These are phyloP conservation scores for Lablab purpureus DNA, from an alignment of 306 rosid genomes.

Conservation along the genomic window DNA sequence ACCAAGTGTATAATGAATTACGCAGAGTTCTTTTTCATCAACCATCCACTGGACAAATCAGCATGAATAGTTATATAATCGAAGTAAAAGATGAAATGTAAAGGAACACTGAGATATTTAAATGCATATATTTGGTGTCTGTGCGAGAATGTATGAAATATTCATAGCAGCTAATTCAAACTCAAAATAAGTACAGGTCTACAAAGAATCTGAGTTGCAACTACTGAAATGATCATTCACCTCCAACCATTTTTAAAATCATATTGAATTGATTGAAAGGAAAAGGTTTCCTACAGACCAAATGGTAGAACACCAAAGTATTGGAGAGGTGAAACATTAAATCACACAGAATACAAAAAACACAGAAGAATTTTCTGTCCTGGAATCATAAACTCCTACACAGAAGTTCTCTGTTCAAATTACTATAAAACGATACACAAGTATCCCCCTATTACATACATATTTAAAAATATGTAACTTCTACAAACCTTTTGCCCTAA, in stretches of 20 bases:
- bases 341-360: background rate
- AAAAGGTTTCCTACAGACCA: conserved; percentile 26
- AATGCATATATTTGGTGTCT: conserved; percentile 33
- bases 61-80: conserved; percentile 37
- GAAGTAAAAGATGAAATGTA: conserved; percentile 20
- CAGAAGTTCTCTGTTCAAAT: background rate
- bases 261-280: conserved; percentile 2
- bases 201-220: conserved; percentile 6
- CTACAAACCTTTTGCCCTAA: background rate
- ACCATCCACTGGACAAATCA: conserved; percentile 86
- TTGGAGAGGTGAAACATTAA: background rate
- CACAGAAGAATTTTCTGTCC: background rate
- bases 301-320: background rate
- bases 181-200: background rate
- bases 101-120: conserved; percentile 28
- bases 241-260: conserved; percentile 26
- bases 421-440: background rate
- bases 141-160: conserved; percentile 2
- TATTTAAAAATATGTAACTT: background rate
- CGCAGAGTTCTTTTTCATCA: conserved; percentile 73
- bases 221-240: conserved; percentile 39
- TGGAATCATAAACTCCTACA: background rate
- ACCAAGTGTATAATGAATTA: conserved; percentile 91
- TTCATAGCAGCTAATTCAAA: conserved; percentile 24
- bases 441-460: background rate